Evolutionary conservation across 140 eudicot species (phyloP), one percentile per base, ranked within the genome.

Genomic region (Erigeron philadelphicus): DNA sequence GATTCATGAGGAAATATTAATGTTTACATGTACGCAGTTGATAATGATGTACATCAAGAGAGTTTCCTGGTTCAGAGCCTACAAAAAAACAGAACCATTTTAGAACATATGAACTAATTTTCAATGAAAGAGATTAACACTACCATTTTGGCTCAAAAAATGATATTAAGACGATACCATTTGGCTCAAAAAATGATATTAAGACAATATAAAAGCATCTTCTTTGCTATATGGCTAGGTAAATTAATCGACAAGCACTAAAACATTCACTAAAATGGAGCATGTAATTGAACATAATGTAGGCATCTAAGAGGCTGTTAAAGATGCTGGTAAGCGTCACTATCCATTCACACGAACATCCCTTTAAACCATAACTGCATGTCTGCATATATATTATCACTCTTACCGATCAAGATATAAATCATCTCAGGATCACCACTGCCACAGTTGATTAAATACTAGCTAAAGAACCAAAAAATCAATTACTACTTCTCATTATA

Each of bases 1-100:
- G 43, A 71, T 81, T 83, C 85, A 79, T 81, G 66, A 74, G 74
- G 78, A 70, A 35, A 41, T 45, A 62, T 60, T 73, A 15, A 61
- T 3, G 7, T 61, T 61, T 72, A 62, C 73, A 48, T 41, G 67
- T 10, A 72, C 17, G 53, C 40, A 56, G 13, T 66, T 64, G 59
- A 47, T 55, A 35, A 19, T 42, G 71, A 66, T 21, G 78, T 25
- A 60, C 16, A 55, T 58, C 48, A 31, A 41, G 64, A 46, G 9
- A 63, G 43, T 65, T 70, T 75, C 85, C 85, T 83, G 85, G 4
- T 41, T 55, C 55, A 21, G 17, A 40, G 61, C 49, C 74, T 8
- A 65, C 57, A 72, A 59, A 46, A 46, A 55, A 38, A 72, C 41
- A 49, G 63, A 40, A 72, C n/a, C 41, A 18, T 13, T 23, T 72